phyloP scores from a whole-genome alignment of 2,329 filamentous ascomycete genomes.

The Cercospora canescens region DNA sequence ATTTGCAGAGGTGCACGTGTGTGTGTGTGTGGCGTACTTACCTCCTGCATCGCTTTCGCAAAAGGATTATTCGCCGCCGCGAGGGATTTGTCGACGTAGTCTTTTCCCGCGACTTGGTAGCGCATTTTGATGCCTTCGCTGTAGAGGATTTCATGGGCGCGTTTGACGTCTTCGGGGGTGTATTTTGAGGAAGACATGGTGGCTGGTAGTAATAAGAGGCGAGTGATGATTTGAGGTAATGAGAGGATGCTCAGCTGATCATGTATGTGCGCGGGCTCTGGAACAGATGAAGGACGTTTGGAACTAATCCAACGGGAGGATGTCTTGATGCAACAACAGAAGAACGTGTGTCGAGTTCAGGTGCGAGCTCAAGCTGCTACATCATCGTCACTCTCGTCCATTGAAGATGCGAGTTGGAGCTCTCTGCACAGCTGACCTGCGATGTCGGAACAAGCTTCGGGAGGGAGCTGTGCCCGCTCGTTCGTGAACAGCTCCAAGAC shows the following conservation, averaged over 20 bases:
- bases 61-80: slow-evolving; percentile 60
- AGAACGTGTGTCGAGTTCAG: neutral
- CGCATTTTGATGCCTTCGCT: slow-evolving; percentile 62
- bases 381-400: slow-evolving; percentile 3
- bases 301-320: neutral
- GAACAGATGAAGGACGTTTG: too few relatives aligned
- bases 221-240: neutral
- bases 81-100: slow-evolving; percentile 60
- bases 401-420: neutral
- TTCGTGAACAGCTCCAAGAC: neutral
- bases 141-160: slow-evolving; percentile 57
- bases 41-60: slow-evolving; percentile 60
- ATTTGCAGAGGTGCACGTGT: too few relatives aligned
- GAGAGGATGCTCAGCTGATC: neutral
- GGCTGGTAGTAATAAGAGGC: neutral
- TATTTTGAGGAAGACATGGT: slow-evolving; percentile 25
- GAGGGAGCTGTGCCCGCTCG: slow-evolving; percentile 7
- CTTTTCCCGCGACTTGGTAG: slow-evolving; percentile 60
- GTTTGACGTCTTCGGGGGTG: slow-evolving; percentile 33
- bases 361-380: too few relatives aligned
- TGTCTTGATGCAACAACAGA: neutral
- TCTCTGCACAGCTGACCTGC: slow-evolving; percentile 3
- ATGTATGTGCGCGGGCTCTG: neutral
- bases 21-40: too few relatives aligned
- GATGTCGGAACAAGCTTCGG: slow-evolving; percentile 7